Evolutionary conservation across 805 yeast species (phyloP).

Genomic region (Suhomyces xylopsoci): DNA sequence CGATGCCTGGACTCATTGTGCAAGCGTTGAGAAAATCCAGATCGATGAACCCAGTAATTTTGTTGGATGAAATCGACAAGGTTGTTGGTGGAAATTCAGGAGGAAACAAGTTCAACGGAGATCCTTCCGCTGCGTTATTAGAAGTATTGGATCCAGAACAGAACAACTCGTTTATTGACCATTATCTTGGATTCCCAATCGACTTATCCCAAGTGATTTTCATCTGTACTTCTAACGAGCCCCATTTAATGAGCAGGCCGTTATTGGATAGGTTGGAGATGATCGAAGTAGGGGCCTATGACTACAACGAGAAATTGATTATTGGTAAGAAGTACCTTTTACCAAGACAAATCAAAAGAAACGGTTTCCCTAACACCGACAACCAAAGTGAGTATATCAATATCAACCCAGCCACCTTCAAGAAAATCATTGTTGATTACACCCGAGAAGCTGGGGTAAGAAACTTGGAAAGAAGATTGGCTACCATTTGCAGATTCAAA

Average conservation of each 20-base stretch:
- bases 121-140: constrained; percentile 84
- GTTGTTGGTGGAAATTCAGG: constrained; percentile 53
- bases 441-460: constrained; percentile 88
- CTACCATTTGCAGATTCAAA: constrained; percentile 74
- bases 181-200: constrained; percentile 80
- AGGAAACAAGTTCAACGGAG: constrained; percentile 59
- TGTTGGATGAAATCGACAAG: constrained; percentile 85
- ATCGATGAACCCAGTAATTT: constrained; percentile 76
- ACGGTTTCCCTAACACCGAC: constrained; percentile 50
- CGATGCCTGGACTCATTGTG: constrained; percentile 82
- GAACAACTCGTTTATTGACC: constrained; percentile 72
- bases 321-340: constrained; percentile 67
- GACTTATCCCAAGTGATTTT: constrained; percentile 79
- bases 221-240: constrained; percentile 82
- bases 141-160: constrained; percentile 93
- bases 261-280: constrained; percentile 81
- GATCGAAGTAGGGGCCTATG: constrained; percentile 75
- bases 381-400: constrained; percentile 35
- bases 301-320: constrained; percentile 68
- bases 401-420: constrained; percentile 53
- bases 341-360: constrained; percentile 70
- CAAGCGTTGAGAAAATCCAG: constrained; percentile 75
- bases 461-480: constrained; percentile 69
- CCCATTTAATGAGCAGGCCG: constrained; percentile 69
- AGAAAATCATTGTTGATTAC: constrained; percentile 61